These are phyloP conservation scores for Cyanodermella asteris DNA, from an alignment of 2,329 filamentous ascomycete genomes.

Conservation along the genomic window DNA sequence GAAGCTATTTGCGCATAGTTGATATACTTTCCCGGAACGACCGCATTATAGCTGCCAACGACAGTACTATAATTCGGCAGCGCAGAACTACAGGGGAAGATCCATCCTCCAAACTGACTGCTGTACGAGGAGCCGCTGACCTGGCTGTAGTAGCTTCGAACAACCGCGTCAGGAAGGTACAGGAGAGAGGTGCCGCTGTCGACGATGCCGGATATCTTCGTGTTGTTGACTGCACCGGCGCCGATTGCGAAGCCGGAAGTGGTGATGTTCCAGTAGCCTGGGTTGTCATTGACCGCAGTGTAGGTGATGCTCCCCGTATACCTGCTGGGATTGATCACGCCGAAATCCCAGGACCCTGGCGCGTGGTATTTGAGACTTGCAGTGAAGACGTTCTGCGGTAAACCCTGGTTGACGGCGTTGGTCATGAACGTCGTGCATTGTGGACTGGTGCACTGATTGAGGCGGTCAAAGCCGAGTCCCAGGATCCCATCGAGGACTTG, in stretches of 20 bases:
- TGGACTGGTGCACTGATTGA: slow-evolving; percentile 30
- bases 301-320: slow-evolving; percentile 38
- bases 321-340: slow-evolving; percentile 35
- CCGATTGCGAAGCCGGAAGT: slow-evolving; percentile 35
- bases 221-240: slow-evolving; percentile 16
- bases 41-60: slow-evolving; percentile 27
- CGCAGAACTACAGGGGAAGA: slow-evolving; percentile 27
- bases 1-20: slow-evolving; percentile 29
- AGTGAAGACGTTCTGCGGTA: slow-evolving; percentile 32
- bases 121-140: slow-evolving; percentile 30
- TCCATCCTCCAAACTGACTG: slow-evolving; percentile 29
- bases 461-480: slow-evolving; percentile 34
- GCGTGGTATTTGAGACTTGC: slow-evolving; percentile 30
- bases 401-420: slow-evolving; percentile 17
- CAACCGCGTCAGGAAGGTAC: slow-evolving; percentile 31
- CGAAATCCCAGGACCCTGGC: slow-evolving; percentile 33
- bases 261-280: slow-evolving; percentile 43
- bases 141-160: slow-evolving; percentile 36
- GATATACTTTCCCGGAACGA: slow-evolving; percentile 31
- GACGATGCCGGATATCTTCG: slow-evolving; percentile 32
- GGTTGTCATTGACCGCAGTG: slow-evolving; percentile 28
- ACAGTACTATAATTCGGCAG: slow-evolving; percentile 31
- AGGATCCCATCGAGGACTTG: slow-evolving; percentile 39
- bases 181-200: slow-evolving; percentile 52
- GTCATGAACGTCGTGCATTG: slow-evolving; percentile 13